Evolutionary conservation across 192 early-diverging fungal species (phyloP).

Genomic region (Dimargaris xerosporica): DNA sequence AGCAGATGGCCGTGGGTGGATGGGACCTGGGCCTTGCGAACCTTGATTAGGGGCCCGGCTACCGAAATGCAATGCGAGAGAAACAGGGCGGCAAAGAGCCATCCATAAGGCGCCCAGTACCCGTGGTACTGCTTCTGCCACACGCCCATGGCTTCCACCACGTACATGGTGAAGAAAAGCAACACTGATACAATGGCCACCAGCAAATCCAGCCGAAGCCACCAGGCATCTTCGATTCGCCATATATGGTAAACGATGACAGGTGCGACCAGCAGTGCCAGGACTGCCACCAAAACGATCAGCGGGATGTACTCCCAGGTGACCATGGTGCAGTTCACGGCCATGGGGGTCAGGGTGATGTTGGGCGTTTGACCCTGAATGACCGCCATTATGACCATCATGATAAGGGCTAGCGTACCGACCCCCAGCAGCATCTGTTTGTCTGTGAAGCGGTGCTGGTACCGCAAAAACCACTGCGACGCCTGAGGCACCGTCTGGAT

Average conservation of each 20-base stretch:
- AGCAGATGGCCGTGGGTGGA: slow-evolving; percentile 21
- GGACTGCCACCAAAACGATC: slow-evolving; percentile 23
- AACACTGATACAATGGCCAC: slow-evolving; percentile 28
- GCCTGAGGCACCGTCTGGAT: neutral
- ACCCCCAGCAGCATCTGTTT: neutral
- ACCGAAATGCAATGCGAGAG: slow-evolving; percentile 32
- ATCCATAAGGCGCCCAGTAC: slow-evolving; percentile 31
- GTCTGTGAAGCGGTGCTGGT: neutral
- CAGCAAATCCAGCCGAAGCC: slow-evolving; percentile 30
- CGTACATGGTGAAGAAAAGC: slow-evolving; percentile 29
- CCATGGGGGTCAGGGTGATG: neutral
- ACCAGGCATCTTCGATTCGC: slow-evolving; percentile 31
- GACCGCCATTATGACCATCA: neutral
- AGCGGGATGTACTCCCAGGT: slow-evolving; percentile 34
- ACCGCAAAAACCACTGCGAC: neutral
- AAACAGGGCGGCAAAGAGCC: slow-evolving; percentile 27
- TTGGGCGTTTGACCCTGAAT: neutral
- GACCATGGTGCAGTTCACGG: slow-evolving; percentile 19
- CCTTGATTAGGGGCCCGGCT: slow-evolving; percentile 29
- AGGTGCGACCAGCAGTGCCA: slow-evolving; percentile 25
- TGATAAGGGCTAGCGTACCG: neutral
- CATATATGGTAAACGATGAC: slow-evolving; percentile 30
- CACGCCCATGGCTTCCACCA: slow-evolving; percentile 27
- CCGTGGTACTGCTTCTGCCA: slow-evolving; percentile 23
- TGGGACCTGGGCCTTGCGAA: slow-evolving; percentile 25